Conservation (phyloP, 176 grass and related monocot species). For the Typha latifolia region DNA sequence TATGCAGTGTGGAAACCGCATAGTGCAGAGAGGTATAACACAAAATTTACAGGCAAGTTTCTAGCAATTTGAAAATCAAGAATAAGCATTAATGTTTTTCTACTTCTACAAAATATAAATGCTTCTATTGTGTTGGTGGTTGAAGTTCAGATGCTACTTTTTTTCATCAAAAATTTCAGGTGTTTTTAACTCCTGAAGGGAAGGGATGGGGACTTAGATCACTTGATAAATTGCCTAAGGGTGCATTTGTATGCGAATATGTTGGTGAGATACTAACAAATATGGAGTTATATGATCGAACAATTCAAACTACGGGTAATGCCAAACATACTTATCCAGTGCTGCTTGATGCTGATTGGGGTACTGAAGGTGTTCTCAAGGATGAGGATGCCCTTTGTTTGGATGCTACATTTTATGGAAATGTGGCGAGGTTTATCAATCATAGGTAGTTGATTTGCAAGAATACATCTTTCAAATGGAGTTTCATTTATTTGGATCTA, state of each 20-base stretch:
- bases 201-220: constrained; percentile 78
- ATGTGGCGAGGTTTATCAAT: constrained; percentile 88
- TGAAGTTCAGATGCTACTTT: neutral
- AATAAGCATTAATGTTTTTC: neutral
- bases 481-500: too few species aligned
- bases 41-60: constrained; percentile 51
- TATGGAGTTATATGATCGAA: constrained; percentile 70
- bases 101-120: neutral
- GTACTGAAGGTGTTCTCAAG: constrained; percentile 65
- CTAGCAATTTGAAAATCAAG: neutral
- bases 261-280: constrained; percentile 91
- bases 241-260: constrained; percentile 88
- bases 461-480: too few species aligned
- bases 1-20: constrained; percentile 68
- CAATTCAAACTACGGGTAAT: constrained; percentile 25
- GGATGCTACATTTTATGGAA: constrained; percentile 84
- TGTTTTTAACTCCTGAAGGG: constrained; percentile 57
- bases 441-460: constrained; percentile 46
- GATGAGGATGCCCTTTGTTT: constrained; percentile 83
- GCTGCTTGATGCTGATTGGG: constrained; percentile 68
- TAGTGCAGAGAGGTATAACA: constrained; percentile 79
- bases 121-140: neutral
- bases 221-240: constrained; percentile 49
- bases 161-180: constrained; percentile 22
- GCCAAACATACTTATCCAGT: constrained; percentile 65